Evolutionary conservation across 768 basidiomycete species (phyloP).

Genomic region (Asterophora parasitica): DNA sequence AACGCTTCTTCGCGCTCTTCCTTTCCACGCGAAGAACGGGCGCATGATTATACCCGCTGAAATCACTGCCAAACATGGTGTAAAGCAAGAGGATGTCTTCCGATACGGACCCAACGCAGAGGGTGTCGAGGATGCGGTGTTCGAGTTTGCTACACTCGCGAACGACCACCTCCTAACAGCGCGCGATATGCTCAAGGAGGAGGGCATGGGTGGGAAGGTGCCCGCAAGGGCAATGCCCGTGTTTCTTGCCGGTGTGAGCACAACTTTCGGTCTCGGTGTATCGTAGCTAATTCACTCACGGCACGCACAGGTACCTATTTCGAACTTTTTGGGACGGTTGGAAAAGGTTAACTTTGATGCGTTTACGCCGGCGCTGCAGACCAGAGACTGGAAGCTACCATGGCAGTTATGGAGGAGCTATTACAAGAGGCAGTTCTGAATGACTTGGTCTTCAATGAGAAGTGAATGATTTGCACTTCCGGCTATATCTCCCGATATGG

Average conservation of each 20-base stretch:
- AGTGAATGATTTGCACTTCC: constrained; percentile 8
- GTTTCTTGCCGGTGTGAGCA: constrained; percentile 66
- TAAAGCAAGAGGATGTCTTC: constrained; percentile 78
- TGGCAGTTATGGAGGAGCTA: constrained; percentile 57
- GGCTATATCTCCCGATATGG: constrained; percentile 13
- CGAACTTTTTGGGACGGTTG: constrained; percentile 56
- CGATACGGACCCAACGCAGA: constrained; percentile 47
- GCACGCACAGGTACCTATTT: constrained; percentile 55
- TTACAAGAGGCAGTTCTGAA: constrained; percentile 36
- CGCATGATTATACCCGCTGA: constrained; percentile 77
- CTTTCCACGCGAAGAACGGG: constrained; percentile 70
- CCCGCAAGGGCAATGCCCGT: constrained; percentile 62
- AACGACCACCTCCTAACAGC: constrained; percentile 79
- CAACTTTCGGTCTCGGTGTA: constrained; percentile 12
- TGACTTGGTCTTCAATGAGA: neutral
- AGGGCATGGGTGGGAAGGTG: constrained; percentile 42
- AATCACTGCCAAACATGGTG: constrained; percentile 71
- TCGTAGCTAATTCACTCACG: constrained; percentile 16
- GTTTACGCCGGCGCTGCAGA: constrained; percentile 58
- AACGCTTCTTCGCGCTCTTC: constrained; percentile 70
- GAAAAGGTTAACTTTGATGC: constrained; percentile 70
- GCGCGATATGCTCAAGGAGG: constrained; percentile 58
- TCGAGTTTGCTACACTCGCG: constrained; percentile 75
- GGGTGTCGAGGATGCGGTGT: constrained; percentile 74
- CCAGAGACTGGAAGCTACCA: constrained; percentile 72